A percentile compares a stretch with the other conserved stretches of the same genome.
phyloP scores from a whole-genome alignment of 768 basidiomycete species.

The Trametes coccinea region DNA sequence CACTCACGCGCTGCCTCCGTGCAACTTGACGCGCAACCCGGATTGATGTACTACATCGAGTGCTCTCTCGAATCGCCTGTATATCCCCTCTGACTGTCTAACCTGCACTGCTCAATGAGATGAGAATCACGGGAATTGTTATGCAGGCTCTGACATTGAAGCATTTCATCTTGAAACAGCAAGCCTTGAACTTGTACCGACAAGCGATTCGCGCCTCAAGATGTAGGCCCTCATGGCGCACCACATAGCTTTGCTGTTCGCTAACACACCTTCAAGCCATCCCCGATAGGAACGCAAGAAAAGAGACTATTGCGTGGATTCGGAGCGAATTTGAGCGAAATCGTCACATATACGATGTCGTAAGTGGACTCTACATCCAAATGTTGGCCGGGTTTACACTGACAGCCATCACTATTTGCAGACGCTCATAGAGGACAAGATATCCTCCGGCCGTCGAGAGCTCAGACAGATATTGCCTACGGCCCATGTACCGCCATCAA shows the following conservation, averaged over 20 bases:
- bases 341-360: constrained; percentile 55
- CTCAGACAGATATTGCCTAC: constrained; percentile 57
- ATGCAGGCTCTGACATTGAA: constrained; percentile 48
- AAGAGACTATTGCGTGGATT: constrained; percentile 73
- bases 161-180: constrained; percentile 72
- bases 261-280: constrained; percentile 48
- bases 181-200: constrained; percentile 64
- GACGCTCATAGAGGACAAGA: constrained; percentile 60
- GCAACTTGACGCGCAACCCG: neutral
- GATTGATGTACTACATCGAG: neutral
- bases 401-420: constrained; percentile 27
- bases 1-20: neutral
- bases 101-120: too few species aligned
- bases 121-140: too few species aligned
- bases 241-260: neutral
- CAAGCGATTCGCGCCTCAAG: constrained; percentile 66
- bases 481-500: constrained; percentile 5
- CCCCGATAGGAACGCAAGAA: constrained; percentile 57
- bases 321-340: constrained; percentile 71
- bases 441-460: constrained; percentile 59
- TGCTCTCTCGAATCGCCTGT: neutral
- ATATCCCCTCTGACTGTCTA: too few species aligned
- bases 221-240: constrained; percentile 43
- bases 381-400: neutral
- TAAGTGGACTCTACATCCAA: constrained; percentile 33